Percentiles rank a stretch among this genome's conserved stretches.
phyloP scores from a whole-genome alignment of 2,329 filamentous ascomycete species.

The Paramyrothecium roridum region DNA sequence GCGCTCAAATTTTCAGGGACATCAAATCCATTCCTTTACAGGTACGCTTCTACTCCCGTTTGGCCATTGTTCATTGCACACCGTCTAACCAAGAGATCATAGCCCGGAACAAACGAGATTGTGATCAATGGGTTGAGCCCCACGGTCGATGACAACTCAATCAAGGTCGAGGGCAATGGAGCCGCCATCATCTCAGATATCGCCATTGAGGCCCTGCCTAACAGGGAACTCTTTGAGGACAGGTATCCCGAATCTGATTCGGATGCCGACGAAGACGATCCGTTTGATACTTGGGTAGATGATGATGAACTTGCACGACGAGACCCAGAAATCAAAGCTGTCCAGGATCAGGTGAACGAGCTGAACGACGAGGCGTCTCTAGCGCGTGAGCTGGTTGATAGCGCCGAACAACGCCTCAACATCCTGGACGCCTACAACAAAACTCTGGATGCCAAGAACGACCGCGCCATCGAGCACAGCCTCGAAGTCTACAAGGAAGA shows the following conservation, averaged over 20 bases:
- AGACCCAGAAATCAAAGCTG: conserved; percentile 14
- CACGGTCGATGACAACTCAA: conserved; percentile 53
- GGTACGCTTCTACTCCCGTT: conserved; percentile 14
- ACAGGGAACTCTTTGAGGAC: conserved; percentile 52
- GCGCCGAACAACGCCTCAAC: conserved; percentile 29
- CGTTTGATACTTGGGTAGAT: neutral
- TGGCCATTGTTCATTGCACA: neutral
- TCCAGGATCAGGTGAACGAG: conserved; percentile 25
- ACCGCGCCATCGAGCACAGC: conserved; percentile 28
- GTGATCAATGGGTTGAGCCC: conserved; percentile 54
- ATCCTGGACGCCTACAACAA: conserved; percentile 38
- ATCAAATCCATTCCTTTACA: conserved; percentile 46
- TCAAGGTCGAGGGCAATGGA: conserved; percentile 58
- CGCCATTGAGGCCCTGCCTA: conserved; percentile 54
- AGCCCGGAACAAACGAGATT: conserved; percentile 57
- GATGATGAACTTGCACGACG: conserved; percentile 18
- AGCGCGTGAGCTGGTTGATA: conserved; percentile 16
- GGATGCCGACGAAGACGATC: conserved; percentile 29
- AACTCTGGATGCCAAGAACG: conserved; percentile 29
- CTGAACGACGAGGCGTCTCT: conserved; percentile 17
- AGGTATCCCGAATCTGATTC: conserved; percentile 45
- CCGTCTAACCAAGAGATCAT: too few relatives aligned
- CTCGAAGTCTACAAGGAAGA: conserved; percentile 39
- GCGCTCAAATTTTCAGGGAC: conserved; percentile 59
- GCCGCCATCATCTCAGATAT: conserved; percentile 59